phyloP scores from a whole-genome alignment of 768 basidiomycete genomes.

The Panellus pusillus region DNA sequence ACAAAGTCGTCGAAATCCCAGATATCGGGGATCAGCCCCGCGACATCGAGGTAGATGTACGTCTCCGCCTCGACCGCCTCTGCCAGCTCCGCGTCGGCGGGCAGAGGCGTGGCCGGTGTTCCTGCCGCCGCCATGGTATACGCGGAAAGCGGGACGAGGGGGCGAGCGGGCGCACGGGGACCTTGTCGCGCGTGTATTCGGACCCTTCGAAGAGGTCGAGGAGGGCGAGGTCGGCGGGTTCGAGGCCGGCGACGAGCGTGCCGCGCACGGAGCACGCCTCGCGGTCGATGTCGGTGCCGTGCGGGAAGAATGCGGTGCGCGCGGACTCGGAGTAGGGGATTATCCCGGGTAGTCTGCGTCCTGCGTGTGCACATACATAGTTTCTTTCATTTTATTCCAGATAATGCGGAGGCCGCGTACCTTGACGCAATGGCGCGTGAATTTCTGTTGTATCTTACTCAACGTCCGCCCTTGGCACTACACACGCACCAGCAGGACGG shows the following conservation, averaged over 20 bases:
- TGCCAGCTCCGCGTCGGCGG: conserved; percentile 32
- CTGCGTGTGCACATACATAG: conserved; percentile 30
- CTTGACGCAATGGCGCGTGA: conserved; percentile 80
- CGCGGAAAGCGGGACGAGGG: conserved; percentile 35
- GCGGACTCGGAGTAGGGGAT: conserved; percentile 59
- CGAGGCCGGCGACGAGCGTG: conserved; percentile 74
- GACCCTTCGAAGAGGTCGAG: conserved; percentile 84
- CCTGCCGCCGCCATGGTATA: conserved; percentile 32
- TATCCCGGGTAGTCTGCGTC: conserved; percentile 78
- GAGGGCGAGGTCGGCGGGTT: conserved; percentile 55
- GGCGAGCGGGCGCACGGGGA: conserved; percentile 58
- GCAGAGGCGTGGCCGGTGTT: conserved; percentile 44
- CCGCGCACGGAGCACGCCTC: conserved; percentile 79
- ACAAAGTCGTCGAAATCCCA: conserved; percentile 90
- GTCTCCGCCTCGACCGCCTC: conserved; percentile 54
- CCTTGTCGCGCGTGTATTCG: conserved; percentile 64
- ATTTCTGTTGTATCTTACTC: conserved; percentile 45
- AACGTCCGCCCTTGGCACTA: too few species aligned
- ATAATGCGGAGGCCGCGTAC: conserved; percentile 32
- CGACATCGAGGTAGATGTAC: conserved; percentile 64
- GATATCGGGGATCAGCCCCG: conserved; percentile 51
- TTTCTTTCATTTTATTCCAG: not conserved
- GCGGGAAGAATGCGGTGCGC: conserved; percentile 40
- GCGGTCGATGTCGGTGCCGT: conserved; percentile 48
- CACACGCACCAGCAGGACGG: conserved; percentile 59